Base-by-base conservation (phyloP, 495 filamentous ascomycete species). In the Neurospora pannonica region DNA sequence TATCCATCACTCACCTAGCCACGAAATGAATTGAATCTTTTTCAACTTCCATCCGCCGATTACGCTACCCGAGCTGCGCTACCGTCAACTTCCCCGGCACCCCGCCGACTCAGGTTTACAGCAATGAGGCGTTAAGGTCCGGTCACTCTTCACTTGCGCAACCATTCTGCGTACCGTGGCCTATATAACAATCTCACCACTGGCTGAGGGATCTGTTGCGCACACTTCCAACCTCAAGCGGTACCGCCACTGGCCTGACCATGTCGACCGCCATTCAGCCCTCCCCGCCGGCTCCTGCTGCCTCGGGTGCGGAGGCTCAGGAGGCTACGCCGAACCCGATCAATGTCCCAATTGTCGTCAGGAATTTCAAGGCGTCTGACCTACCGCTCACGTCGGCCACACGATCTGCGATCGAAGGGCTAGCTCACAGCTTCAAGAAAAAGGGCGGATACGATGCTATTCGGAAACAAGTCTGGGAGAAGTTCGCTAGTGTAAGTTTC, bases 401-500 rank as follows among this genome's bases (percentile, higher is more conserved):
- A 72, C 88, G 92, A 72, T 86, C 86, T 0, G 89, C 91, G 1
- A 94, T 97, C 73, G 93, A 97, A 72, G 86, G 87, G 73, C 85
- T 97, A 34, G 87, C 94, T 11, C 89, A 94, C 82, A 89, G 89
- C 7, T 95, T 94, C 81, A 96, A 96, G 83, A 97, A 97, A 84
- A 95, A 95, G 81, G 94, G 94, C 31, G 92, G 91, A 46, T 97
- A 95, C 77, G 94, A 97, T 81, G 85, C 83, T n/a, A 86, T 95
- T 74, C 89, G 94, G 71, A 96, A 96, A 79, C 86, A 91, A 71
- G 86, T 93, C 4, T 95, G 92, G 90, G 89, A 92, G 43, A 89
- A 94, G 73, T 94, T 96, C 74, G 88, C 90, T 38, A 90, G 89
- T 73, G 93, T 94, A 88, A 78, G 90, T 39, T 39, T 43, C 71